Conservation (phyloP, 768 basidiomycete genomes). For the Pisolithus microcarpus region DNA sequence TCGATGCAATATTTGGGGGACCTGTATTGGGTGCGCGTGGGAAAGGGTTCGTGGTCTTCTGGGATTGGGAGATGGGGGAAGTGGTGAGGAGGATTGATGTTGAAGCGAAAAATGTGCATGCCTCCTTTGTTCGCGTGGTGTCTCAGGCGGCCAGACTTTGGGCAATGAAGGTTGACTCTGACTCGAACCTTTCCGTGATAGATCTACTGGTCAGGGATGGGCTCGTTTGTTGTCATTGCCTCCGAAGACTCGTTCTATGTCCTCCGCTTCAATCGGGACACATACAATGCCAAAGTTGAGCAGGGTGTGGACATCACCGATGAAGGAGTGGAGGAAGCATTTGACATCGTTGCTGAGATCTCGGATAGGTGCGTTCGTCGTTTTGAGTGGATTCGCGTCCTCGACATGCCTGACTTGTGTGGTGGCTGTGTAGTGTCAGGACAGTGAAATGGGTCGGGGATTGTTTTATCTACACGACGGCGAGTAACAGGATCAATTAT, state of each 20-base stretch:
- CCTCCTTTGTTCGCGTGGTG: not conserved
- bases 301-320: conserved; percentile 69
- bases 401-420: conserved; percentile 3
- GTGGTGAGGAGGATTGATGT: conserved; percentile 92
- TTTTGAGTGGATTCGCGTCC: conserved; percentile 3
- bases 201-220: conserved; percentile 88
- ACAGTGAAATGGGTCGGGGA: conserved; percentile 99
- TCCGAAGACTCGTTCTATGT: conserved; percentile 91
- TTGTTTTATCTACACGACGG: conserved; percentile 94
- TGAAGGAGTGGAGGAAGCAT: conserved; percentile 95
- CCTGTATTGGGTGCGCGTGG: conserved; percentile 80
- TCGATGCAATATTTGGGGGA: conserved; percentile 84
- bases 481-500: conserved; percentile 85
- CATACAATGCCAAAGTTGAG: conserved; percentile 74
- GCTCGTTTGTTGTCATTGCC: conserved; percentile 82
- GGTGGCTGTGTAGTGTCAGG: conserved; percentile 51
- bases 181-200: conserved; percentile 19
- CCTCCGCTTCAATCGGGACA: conserved; percentile 83
- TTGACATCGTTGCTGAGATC: conserved; percentile 87
- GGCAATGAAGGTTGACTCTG: no score
- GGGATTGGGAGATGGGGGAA: conserved; percentile 98
- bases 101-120: conserved; percentile 82
- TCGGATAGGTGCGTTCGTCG: conserved; percentile 56
- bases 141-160: no score
- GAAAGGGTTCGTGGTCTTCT: conserved; percentile 90